phyloP scores from a whole-genome alignment of 257 asterid species.

The Solanum sitiens region DNA sequence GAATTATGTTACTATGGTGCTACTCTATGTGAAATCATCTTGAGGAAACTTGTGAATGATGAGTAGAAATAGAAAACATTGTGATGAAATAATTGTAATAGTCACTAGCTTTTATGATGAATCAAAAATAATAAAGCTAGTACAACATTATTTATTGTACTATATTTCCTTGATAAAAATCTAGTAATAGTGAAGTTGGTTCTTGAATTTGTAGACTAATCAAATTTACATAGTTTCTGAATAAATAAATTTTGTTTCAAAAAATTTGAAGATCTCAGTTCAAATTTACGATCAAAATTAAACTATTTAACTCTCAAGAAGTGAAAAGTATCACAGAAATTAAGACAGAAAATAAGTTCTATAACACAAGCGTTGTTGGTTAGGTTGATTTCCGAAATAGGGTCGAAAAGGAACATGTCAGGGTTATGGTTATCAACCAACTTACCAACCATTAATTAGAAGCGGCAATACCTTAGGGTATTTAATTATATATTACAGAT shows the following conservation, averaged over 20 bases:
- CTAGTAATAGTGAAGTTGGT: not conserved
- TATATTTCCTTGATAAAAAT: not conserved
- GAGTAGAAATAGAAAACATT: not conserved
- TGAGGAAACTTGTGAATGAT: not conserved
- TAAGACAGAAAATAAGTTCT: too few relatives aligned
- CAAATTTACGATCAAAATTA: too few relatives aligned
- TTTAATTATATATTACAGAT: not conserved
- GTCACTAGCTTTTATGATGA: not conserved
- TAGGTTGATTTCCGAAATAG: too few relatives aligned
- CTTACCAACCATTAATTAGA: not conserved
- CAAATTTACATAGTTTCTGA: not conserved
- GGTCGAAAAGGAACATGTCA: too few relatives aligned
- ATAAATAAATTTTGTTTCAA: too few relatives aligned
- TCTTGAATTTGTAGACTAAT: not conserved
- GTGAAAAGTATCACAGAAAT: too few relatives aligned
- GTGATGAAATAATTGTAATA: not conserved
- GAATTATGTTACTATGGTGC: constrained; percentile 4
- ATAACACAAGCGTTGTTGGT: too few relatives aligned
- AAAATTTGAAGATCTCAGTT: too few relatives aligned
- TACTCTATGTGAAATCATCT: constrained; percentile 6
- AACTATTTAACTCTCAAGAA: too few relatives aligned
- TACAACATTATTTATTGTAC: not conserved
- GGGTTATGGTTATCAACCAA: not conserved
- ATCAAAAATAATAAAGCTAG: not conserved
- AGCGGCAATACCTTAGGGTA: not conserved